Evolutionary conservation across 768 basidiomycete species (phyloP).

Genomic region (Leucosporidium scottii): DNA sequence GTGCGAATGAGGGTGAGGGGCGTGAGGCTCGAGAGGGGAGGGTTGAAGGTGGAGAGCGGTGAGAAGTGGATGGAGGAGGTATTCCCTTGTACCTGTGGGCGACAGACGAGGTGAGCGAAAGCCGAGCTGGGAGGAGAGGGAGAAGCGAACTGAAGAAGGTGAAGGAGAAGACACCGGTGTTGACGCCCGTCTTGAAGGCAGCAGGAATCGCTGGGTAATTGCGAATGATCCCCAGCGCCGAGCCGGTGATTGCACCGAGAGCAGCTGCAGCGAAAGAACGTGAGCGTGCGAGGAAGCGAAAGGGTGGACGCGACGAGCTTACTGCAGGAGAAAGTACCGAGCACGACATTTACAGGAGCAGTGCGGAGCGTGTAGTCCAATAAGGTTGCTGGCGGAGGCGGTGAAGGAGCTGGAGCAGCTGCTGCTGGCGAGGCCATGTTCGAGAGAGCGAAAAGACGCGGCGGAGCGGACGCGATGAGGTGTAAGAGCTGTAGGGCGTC

Average conservation of each 20-base stretch:
- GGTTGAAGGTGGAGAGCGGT: conserved; percentile 11
- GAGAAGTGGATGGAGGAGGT: conserved; percentile 17
- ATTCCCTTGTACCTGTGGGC: conserved; percentile 21
- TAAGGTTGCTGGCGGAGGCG: conserved; percentile 3
- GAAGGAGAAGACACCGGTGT: conserved; percentile 31
- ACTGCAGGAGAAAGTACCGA: conserved; percentile 11
- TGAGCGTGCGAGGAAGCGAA: neutral
- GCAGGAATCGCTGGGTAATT: conserved; percentile 34
- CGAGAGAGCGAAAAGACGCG: no score
- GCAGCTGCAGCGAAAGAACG: neutral
- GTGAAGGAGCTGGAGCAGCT: neutral
- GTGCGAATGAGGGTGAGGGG: conserved; percentile 15
- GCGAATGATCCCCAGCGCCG: conserved; percentile 21
- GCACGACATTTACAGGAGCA: conserved; percentile 19
- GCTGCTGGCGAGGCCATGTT: neutral
- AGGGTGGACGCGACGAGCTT: neutral
- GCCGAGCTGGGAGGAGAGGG: conserved; percentile 1
- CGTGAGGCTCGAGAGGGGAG: conserved; percentile 1
- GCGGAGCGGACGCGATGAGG: no score
- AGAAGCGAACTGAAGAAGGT: conserved; percentile 34
- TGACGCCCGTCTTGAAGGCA: conserved; percentile 24
- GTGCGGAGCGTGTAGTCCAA: conserved; percentile 27
- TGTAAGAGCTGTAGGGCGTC: no score
- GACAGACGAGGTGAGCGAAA: neutral
- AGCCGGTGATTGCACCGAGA: conserved; percentile 28